Conservation (phyloP, 345 rosid species). For the Populus nigra region DNA sequence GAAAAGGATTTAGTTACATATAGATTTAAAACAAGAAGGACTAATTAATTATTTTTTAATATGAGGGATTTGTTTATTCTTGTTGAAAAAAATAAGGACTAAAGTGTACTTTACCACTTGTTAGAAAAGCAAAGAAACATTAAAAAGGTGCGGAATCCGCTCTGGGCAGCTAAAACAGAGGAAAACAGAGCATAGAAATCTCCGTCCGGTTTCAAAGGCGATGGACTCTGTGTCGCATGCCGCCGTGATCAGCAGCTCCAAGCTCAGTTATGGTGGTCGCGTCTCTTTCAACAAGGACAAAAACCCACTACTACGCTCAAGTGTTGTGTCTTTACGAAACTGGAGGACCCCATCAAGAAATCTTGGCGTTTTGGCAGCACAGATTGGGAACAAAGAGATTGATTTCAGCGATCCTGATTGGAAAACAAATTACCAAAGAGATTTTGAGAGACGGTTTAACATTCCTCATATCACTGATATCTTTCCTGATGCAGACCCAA, state of each 20-base stretch:
- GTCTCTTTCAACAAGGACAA: not conserved
- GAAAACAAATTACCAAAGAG: constrained; percentile 63
- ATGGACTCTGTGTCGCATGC: constrained; percentile 13
- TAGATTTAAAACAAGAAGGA: too few relatives aligned
- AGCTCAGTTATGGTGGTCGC: not conserved
- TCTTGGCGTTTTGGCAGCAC: constrained; percentile 6
- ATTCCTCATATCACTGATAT: constrained; percentile 78
- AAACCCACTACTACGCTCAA: not conserved
- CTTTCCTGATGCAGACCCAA: constrained; percentile 58
- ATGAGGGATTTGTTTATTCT: too few relatives aligned
- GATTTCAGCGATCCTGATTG: constrained; percentile 80
- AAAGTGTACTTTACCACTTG: too few relatives aligned
- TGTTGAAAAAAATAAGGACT: too few relatives aligned
- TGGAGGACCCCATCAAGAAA: not conserved
- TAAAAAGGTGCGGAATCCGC: too few relatives aligned
- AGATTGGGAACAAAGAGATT: constrained; percentile 23
- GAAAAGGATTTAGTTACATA: too few relatives aligned
- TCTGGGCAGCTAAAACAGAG: too few relatives aligned
- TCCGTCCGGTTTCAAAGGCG: not conserved
- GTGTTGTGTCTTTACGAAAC: not conserved
- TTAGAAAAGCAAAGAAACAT: too few relatives aligned
- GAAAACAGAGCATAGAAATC: not conserved
- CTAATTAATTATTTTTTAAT: too few relatives aligned
- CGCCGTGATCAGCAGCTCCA: not conserved
- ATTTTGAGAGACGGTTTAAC: constrained; percentile 67